These are phyloP conservation scores for Kurtzmaniella quercitrusa DNA, from an alignment of 1,139 yeast species.

Conservation along the genomic window DNA sequence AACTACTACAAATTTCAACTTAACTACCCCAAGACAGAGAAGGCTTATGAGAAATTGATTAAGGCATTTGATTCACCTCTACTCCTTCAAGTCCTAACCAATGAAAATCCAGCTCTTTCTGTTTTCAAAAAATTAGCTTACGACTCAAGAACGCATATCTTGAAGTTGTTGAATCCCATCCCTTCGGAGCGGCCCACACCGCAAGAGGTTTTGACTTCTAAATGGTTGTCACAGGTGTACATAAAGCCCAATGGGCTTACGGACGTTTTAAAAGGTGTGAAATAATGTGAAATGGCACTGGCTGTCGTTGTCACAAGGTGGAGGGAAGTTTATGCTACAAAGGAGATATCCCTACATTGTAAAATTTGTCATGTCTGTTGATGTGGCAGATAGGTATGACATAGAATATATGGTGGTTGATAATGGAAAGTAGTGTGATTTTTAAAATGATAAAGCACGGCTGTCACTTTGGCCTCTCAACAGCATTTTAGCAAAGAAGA, in stretches of 20 bases:
- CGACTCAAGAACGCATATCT: conserved; percentile 31
- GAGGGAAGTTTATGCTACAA: no score
- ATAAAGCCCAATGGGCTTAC: conserved; percentile 39
- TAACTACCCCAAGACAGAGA: conserved; percentile 19
- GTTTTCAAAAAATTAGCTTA: conserved; percentile 36
- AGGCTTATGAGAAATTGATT: conserved; percentile 14
- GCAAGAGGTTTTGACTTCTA: conserved; percentile 25
- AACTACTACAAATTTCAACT: conserved; percentile 20
- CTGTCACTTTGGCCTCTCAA: no score
- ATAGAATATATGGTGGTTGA: no score
- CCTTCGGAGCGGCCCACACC: conserved; percentile 20
- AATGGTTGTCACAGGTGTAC: conserved; percentile 42
- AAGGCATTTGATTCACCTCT: conserved; percentile 19
- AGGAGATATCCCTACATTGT: no score
- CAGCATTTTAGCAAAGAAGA: no score
- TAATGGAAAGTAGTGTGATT: no score
- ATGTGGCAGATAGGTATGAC: no score
- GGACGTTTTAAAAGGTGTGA: conserved; percentile 9
- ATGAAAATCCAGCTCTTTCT: conserved; percentile 28
- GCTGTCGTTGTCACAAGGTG: not conserved
- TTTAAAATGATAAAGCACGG: no score
- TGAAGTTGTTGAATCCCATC: conserved; percentile 33
- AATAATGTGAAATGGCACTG: conserved; percentile 2
- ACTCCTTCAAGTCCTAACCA: conserved; percentile 5
- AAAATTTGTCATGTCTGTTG: no score